Percentiles rank a stretch among this genome's conserved stretches.
phyloP scores from a whole-genome alignment of 2,329 filamentous ascomycete genomes.

The Exophiala sp. region DNA sequence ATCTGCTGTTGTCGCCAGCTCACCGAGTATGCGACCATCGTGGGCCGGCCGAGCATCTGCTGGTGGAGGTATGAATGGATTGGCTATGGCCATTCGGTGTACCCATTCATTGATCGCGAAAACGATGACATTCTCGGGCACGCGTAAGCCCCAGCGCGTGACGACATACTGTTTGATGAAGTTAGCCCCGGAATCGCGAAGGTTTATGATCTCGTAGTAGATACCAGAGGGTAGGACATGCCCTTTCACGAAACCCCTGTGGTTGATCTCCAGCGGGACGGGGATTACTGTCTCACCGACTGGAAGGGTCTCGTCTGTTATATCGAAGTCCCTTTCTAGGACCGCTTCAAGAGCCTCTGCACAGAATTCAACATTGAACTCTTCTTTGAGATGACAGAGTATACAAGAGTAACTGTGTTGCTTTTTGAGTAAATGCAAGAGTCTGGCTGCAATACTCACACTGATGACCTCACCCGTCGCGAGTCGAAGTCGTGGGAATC shows the following conservation, averaged over 20 bases:
- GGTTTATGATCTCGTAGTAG: conserved; percentile 3
- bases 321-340: conserved; percentile 7
- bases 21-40: conserved; percentile 1
- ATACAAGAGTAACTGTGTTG: background rate
- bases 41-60: conserved; percentile 2
- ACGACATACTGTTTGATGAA: background rate
- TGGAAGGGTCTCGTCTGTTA: conserved; percentile 2
- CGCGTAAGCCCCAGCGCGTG: background rate
- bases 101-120: conserved; percentile 1
- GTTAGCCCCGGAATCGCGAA: background rate
- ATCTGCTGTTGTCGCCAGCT: background rate
- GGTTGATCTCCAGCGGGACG: background rate
- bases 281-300: conserved; percentile 3
- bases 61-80: background rate
- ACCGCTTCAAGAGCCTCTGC: conserved; percentile 11
- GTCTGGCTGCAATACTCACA: conserved; percentile 6
- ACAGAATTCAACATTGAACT: conserved; percentile 11
- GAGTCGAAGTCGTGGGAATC: background rate
- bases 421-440: conserved; percentile 3
- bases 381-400: conserved; percentile 5
- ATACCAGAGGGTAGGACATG: conserved; percentile 8
- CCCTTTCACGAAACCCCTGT: background rate
- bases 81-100: background rate
- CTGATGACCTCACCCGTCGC: conserved; percentile 5
- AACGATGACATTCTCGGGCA: background rate